Base-by-base conservation (phyloP, 2,329 filamentous ascomycete species). In the Neonectria faginata region DNA sequence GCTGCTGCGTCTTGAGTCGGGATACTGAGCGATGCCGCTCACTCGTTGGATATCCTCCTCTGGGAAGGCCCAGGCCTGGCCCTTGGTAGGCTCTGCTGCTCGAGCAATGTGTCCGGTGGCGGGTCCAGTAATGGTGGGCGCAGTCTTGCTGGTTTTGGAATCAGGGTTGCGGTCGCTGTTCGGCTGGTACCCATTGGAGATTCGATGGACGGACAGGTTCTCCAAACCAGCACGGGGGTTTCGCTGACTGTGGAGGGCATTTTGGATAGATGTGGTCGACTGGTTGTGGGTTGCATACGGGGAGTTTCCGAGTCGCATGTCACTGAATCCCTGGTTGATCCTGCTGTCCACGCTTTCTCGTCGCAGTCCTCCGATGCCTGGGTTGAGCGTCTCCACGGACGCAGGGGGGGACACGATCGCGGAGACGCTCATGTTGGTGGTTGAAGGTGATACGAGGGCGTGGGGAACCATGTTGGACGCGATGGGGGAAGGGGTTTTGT, bases 11-110 rank as follows among this genome's bases (percentile, higher is more conserved):
- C 92, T 85, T 10, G 92, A 94, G 60, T 89, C 87, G 48, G 86
- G 80, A 41, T 87, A 87, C 52, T 82, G 80, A 70, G 84, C 39
- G 78, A 81, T 62, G 75, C 82, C 73, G 45, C 84, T 62, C 75
- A 84, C 74, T 59, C 84, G 79, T 63, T 86, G 84, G 3, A 91
- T 88, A 57, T 89, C 87, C 58, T 91, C 88, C 74, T 93, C 92
- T 1, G 92, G 92, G 71, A 94, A 94, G 69, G 92, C 92, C 92
- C 92, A 95, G 5, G 92, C 90, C 76, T 91, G 92, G 75, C 92
- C 92, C 77, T 93, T 93, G 11, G 91, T 94, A 5, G 92, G 92
- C 76, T 93, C 91, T 31, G 91, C 89, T 42, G 92, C 92, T 70
- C 83, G 89, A 74, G 87, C 91, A 81, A 85, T 92, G 74, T 82